Evolutionary conservation across 1,139 yeast genomes (phyloP).

Genomic region (Lizanozyma gosingica): DNA sequence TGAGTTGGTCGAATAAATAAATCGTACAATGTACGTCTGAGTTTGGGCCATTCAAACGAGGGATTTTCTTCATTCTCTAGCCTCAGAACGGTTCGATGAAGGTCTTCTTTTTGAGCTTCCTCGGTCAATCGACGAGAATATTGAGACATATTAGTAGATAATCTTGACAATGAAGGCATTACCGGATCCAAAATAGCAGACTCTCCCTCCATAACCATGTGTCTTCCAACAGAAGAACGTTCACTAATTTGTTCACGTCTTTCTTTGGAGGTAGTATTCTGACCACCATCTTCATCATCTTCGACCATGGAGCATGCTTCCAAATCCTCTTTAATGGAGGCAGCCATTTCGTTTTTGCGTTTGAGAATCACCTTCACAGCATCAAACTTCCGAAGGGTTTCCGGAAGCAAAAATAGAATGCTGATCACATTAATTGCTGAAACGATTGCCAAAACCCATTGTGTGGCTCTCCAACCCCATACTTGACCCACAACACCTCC

Average conservation of each 20-base stretch:
- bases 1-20: constrained; percentile 38
- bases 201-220: constrained; percentile 13
- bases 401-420: constrained; percentile 58
- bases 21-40: constrained; percentile 25
- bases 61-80: constrained; percentile 8
- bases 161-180: constrained; percentile 29
- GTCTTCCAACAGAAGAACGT: constrained; percentile 12
- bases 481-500: constrained; percentile 68
- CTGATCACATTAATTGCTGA: constrained; percentile 46
- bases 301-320: not conserved
- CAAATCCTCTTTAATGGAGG: not conserved
- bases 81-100: not conserved
- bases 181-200: constrained; percentile 27
- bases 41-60: constrained; percentile 7
- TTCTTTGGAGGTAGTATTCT: not conserved
- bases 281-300: not conserved
- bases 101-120: constrained; percentile 1
- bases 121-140: constrained; percentile 20
- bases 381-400: constrained; percentile 57
- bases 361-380: constrained; percentile 5
- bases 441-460: constrained; percentile 71
- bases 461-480: constrained; percentile 89
- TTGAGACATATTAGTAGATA: constrained; percentile 25
- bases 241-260: constrained; percentile 12
- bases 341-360: not conserved